Conservation (phyloP, 257 asterid species). For the Nicotiana tabacum region DNA sequence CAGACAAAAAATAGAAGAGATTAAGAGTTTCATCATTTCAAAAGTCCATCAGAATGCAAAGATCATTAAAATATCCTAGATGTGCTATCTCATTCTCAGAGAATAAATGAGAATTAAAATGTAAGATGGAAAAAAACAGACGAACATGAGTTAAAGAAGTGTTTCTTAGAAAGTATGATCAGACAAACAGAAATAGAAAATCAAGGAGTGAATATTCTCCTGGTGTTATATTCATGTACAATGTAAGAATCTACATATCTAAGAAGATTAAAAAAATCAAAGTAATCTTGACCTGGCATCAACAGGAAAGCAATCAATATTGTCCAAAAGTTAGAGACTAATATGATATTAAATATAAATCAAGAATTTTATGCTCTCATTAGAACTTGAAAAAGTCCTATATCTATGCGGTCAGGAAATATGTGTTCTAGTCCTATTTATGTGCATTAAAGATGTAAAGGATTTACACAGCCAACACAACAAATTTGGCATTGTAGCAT, state of each 20-base stretch:
- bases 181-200: not conserved
- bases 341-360: not conserved
- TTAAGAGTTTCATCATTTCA: not conserved
- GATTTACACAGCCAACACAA: not conserved
- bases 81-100: not conserved
- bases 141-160: not conserved
- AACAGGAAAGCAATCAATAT: not conserved
- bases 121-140: not conserved
- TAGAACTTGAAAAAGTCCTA: not conserved
- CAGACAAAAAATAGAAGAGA: not conserved
- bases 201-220: not conserved
- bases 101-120: not conserved
- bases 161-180: not conserved
- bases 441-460: not conserved
- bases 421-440: not conserved
- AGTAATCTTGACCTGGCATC: not conserved
- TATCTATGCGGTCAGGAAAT: not conserved
- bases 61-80: not conserved
- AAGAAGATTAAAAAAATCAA: not conserved
- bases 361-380: not conserved
- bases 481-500: not conserved
- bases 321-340: not conserved
- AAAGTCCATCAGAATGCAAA: not conserved
- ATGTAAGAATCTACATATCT: not conserved
- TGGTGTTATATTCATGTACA: not conserved